phyloP scores from a whole-genome alignment of 805 yeast genomes.

The Wickerhamiella musiphila region DNA sequence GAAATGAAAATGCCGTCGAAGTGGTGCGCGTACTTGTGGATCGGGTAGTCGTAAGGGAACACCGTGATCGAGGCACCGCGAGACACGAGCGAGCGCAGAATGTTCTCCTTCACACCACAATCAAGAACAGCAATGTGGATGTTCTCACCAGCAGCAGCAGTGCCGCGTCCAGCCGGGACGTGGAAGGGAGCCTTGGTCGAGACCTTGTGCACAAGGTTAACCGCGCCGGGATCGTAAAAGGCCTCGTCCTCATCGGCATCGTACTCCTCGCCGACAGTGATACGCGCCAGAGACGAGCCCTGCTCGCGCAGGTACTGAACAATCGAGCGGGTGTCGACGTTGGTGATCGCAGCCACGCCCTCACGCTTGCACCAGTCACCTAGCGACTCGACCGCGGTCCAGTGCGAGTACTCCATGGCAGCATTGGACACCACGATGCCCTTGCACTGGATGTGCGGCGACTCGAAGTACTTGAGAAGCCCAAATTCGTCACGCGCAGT shows the following conservation, averaged over 20 bases:
- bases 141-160: conserved; percentile 29
- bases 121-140: conserved; percentile 86
- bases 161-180: conserved; percentile 46
- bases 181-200: conserved; percentile 93
- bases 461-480: conserved; percentile 76
- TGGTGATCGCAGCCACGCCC: conserved; percentile 90
- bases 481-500: conserved; percentile 67
- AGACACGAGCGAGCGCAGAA: conserved; percentile 77
- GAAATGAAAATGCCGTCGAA: conserved; percentile 92
- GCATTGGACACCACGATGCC: conserved; percentile 95
- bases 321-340: conserved; percentile 91
- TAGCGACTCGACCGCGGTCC: conserved; percentile 96
- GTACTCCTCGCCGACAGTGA: conserved; percentile 78
- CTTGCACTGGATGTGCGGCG: conserved; percentile 78
- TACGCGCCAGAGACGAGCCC: conserved; percentile 85
- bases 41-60: conserved; percentile 88
- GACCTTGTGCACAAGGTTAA: conserved; percentile 82
- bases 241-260: conserved; percentile 87
- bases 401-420: conserved; percentile 92
- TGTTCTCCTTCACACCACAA: conserved; percentile 98
- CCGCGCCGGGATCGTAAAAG: conserved; percentile 74
- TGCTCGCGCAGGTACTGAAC: conserved; percentile 87
- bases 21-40: conserved; percentile 74
- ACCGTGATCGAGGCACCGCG: conserved; percentile 96
- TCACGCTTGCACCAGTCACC: conserved; percentile 94